These are phyloP conservation scores for Suillus lakei DNA, from an alignment of 768 basidiomycete genomes.

Conservation along the genomic window DNA sequence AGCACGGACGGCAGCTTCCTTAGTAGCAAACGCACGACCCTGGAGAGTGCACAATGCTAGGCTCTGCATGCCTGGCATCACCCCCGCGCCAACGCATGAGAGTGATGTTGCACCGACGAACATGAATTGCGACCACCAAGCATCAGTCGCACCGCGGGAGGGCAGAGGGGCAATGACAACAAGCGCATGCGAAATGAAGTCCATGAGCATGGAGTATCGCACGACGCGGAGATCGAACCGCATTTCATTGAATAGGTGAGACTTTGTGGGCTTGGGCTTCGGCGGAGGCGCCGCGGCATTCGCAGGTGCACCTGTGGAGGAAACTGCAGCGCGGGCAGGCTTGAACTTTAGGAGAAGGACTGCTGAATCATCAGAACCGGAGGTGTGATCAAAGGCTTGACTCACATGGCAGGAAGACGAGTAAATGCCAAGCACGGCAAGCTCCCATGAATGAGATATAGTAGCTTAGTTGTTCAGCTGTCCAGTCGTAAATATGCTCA, in stretches of 20 bases:
- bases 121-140: slow-evolving; percentile 40
- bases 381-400: slow-evolving; percentile 23
- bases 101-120: slow-evolving; percentile 68
- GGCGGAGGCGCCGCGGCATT: slow-evolving; percentile 39
- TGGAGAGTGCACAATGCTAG: slow-evolving; percentile 72
- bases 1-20: slow-evolving; percentile 40
- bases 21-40: slow-evolving; percentile 28
- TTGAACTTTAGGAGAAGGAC: slow-evolving; percentile 70
- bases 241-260: slow-evolving; percentile 61
- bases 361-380: slow-evolving; percentile 41
- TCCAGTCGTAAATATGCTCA: slow-evolving; percentile 73
- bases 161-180: slow-evolving; percentile 58
- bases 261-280: slow-evolving; percentile 51
- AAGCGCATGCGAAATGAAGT: slow-evolving; percentile 65
- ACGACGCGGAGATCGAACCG: slow-evolving; percentile 72
- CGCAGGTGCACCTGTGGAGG: slow-evolving; percentile 10
- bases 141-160: slow-evolving; percentile 29
- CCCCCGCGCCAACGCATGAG: slow-evolving; percentile 68
- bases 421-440: slow-evolving; percentile 64
- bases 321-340: slow-evolving; percentile 32
- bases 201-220: slow-evolving; percentile 66
- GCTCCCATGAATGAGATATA: slow-evolving; percentile 76
- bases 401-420: slow-evolving; percentile 73
- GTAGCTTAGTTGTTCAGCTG: slow-evolving; percentile 69
- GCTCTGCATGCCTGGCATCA: slow-evolving; percentile 72